phyloP scores from a whole-genome alignment of 2,329 filamentous ascomycete genomes.

The Pseudopyrenochaeta lycopersici region DNA sequence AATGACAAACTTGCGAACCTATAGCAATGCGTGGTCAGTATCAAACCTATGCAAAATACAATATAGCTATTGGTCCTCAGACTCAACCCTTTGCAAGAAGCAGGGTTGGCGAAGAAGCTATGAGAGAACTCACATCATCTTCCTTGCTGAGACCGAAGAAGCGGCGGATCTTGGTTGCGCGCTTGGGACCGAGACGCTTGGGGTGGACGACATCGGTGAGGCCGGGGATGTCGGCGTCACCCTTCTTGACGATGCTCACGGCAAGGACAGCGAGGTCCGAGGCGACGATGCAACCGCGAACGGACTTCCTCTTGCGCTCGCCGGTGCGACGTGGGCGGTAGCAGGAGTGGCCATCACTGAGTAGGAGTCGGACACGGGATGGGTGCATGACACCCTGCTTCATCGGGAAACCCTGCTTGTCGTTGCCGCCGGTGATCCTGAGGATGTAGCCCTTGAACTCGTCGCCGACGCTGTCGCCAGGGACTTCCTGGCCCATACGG shows the following conservation, averaged over 20 bases:
- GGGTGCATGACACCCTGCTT: conserved; percentile 99
- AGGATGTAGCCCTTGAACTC: conserved; percentile 99
- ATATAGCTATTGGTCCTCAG: conserved; percentile 50
- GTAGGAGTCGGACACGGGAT: conserved; percentile 96
- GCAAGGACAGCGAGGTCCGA: conserved; percentile 95
- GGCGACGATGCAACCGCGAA: conserved; percentile 98
- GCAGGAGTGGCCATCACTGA: conserved; percentile 97
- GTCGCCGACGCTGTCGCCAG: conserved; percentile 93
- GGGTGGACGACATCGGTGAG: conserved; percentile 97
- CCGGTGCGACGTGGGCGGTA: conserved; percentile 97
- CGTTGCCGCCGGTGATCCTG: conserved; percentile 99
- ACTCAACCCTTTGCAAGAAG: conserved; percentile 55
- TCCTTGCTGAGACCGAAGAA: conserved; percentile 99
- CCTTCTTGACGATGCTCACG: conserved; percentile 97
- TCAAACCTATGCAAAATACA: conserved; percentile 12
- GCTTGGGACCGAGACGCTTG: conserved; percentile 99
- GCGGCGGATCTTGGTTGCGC: conserved; percentile 98
- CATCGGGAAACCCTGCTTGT: conserved; percentile 99
- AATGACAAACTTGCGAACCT: conserved; percentile 99
- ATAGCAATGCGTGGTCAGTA: conserved; percentile 47
- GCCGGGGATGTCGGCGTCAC: conserved; percentile 91
- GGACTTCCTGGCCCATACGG: conserved; percentile 93
- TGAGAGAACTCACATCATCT: conserved; percentile 92
- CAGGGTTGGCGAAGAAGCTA: conserved; percentile 72
- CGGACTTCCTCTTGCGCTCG: conserved; percentile 99